A percentile compares a stretch with the other conserved stretches of the same genome.
These are phyloP conservation scores for Terana coerulea DNA, from an alignment of 768 basidiomycete genomes.

Conservation along the genomic window DNA sequence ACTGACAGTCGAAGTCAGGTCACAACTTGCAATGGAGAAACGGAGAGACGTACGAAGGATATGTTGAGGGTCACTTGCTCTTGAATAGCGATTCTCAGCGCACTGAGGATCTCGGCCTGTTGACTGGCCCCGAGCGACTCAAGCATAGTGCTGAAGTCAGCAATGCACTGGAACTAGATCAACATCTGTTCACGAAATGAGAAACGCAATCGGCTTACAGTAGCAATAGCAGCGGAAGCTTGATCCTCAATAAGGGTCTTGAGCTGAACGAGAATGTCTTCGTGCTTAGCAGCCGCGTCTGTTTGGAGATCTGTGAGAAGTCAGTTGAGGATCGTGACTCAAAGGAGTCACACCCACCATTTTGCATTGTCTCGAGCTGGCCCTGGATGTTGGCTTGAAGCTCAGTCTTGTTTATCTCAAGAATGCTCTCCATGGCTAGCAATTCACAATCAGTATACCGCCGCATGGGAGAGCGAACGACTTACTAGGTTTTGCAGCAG, in stretches of 20 bases:
- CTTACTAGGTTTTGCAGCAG: slow-evolving; percentile 12
- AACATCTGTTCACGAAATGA: neutral
- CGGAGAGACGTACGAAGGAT: slow-evolving; percentile 1
- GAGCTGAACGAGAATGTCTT: slow-evolving; percentile 2
- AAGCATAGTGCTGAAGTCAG: slow-evolving; percentile 3
- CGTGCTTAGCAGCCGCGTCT: slow-evolving; percentile 6
- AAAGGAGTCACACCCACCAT: neutral
- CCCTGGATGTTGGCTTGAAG: neutral
- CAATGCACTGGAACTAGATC: slow-evolving; percentile 3
- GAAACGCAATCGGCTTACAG: neutral
- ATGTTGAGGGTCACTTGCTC: slow-evolving; percentile 12
- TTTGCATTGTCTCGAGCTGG: slow-evolving; percentile 2
- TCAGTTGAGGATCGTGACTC: neutral
- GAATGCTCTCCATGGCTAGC: slow-evolving; percentile 5
- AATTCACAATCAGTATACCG: neutral
- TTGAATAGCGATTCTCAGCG: slow-evolving; percentile 2
- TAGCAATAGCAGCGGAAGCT: neutral
- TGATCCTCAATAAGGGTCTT: slow-evolving; percentile 7
- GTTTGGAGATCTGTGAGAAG: neutral
- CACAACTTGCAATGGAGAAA: neutral
- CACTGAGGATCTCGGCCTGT: slow-evolving; percentile 5
- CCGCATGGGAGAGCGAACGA: neutral
- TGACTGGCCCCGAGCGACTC: slow-evolving; percentile 2
- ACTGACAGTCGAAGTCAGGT: neutral
- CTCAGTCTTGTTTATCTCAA: slow-evolving; percentile 2